These are phyloP conservation scores for Begonia loranthoides DNA, from an alignment of 306 rosid species.

Conservation along the genomic window DNA sequence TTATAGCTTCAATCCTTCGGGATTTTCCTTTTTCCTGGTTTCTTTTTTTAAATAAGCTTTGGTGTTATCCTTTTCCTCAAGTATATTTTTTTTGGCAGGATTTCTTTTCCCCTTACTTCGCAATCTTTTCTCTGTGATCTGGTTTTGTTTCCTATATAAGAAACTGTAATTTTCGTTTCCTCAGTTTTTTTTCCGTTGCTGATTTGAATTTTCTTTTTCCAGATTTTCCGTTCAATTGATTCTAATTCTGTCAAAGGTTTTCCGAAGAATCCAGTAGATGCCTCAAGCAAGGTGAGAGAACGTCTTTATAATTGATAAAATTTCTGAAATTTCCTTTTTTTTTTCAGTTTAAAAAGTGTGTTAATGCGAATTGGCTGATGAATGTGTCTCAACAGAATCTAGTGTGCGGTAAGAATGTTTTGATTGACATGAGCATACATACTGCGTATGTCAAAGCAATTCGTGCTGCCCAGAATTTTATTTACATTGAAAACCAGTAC, in stretches of 20 bases:
- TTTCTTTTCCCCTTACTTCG: too few relatives aligned
- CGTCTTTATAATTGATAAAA: constrained; percentile 12
- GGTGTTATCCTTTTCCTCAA: too few relatives aligned
- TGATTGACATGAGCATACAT: constrained; percentile 99
- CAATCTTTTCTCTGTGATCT: too few relatives aligned
- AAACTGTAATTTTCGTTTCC: too few relatives aligned
- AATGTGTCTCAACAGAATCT: constrained; percentile 49
- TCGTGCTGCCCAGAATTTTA: constrained; percentile 88
- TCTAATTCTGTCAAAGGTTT: constrained; percentile 80
- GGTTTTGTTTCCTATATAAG: too few relatives aligned
- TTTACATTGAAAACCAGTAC: constrained; percentile 91
- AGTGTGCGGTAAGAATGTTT: constrained; percentile 85
- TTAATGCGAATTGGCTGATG: constrained; percentile 13
- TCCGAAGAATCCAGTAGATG: constrained; percentile 79
- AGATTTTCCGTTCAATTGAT: constrained; percentile 94
- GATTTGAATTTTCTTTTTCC: constrained; percentile 19
- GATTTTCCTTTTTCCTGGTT: too few relatives aligned
- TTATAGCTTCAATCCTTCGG: too few relatives aligned
- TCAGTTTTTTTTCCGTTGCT: too few relatives aligned
- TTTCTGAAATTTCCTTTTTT: constrained; percentile 6
- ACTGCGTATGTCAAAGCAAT: constrained; percentile 91
- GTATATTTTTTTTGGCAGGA: too few relatives aligned
- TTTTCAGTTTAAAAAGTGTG: constrained; percentile 2
- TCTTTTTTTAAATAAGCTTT: too few relatives aligned
- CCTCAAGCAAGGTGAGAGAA: constrained; percentile 41